These are phyloP conservation scores for Ilyonectria robusta DNA, from an alignment of 2,329 filamentous ascomycete species.

Conservation along the genomic window DNA sequence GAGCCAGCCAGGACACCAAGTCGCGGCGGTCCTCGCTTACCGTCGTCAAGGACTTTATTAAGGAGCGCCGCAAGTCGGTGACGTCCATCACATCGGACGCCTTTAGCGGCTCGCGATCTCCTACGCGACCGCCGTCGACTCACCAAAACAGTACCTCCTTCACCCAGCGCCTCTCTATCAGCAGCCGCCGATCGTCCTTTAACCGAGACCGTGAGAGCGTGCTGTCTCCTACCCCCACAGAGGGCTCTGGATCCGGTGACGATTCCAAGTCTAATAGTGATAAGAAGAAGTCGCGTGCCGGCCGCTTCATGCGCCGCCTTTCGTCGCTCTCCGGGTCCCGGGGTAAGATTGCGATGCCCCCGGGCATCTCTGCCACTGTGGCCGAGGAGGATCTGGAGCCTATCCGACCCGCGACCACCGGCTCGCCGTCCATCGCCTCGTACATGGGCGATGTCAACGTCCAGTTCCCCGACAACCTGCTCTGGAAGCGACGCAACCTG, in stretches of 20 bases:
- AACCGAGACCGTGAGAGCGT: slow-evolving; percentile 58
- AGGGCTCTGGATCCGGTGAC: slow-evolving; percentile 62
- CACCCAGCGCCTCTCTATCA: slow-evolving; percentile 76
- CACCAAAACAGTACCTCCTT: slow-evolving; percentile 61
- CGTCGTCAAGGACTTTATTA: slow-evolving; percentile 73
- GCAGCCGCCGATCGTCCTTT: slow-evolving; percentile 69
- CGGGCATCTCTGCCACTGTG: slow-evolving; percentile 64
- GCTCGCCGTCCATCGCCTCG: slow-evolving; percentile 65
- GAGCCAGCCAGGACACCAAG: slow-evolving; percentile 53
- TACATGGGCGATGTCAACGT: slow-evolving; percentile 94
- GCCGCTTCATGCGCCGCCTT: slow-evolving; percentile 71
- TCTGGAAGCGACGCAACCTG: slow-evolving; percentile 96
- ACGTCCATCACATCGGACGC: slow-evolving; percentile 63
- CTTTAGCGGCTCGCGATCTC: slow-evolving; percentile 56
- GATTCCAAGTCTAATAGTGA: slow-evolving; percentile 61
- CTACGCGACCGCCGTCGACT: slow-evolving; percentile 63
- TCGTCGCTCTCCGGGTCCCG: slow-evolving; percentile 66
- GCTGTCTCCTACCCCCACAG: slow-evolving; percentile 59
- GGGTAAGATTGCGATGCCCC: slow-evolving; percentile 61
- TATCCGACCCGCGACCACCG: slow-evolving; percentile 49
- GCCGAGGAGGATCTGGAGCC: slow-evolving; percentile 61
- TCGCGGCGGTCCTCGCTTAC: slow-evolving; percentile 71
- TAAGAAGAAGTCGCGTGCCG: slow-evolving; percentile 66
- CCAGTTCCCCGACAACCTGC: slow-evolving; percentile 94
- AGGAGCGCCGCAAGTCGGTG: slow-evolving; percentile 68